Conservation (phyloP, 352 stramenopile genomes). For the Globisporangium barbulae region DNA sequence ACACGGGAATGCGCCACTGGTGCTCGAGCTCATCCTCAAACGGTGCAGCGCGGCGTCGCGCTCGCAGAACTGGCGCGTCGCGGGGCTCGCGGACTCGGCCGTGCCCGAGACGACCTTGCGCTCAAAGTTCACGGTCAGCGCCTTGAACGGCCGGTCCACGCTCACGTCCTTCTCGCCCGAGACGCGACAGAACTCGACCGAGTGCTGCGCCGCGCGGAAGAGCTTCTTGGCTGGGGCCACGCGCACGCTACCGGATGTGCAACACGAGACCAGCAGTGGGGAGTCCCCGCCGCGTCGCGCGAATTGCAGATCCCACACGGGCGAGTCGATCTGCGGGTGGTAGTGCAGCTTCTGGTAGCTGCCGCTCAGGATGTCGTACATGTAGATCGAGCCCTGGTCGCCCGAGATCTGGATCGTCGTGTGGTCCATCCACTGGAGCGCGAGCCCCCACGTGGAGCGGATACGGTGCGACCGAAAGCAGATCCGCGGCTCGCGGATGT, state of each 20-base stretch:
- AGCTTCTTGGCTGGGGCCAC: conserved; percentile 61
- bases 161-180: conserved; percentile 46
- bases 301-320: conserved; percentile 80
- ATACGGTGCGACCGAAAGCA: conserved; percentile 80
- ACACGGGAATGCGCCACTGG: conserved; percentile 42
- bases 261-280: conserved; percentile 62
- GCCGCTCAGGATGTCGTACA: conserved; percentile 75
- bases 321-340: conserved; percentile 81
- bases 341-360: conserved; percentile 81
- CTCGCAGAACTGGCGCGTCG: conserved; percentile 65
- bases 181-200: conserved; percentile 67
- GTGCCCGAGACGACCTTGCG: conserved; percentile 38
- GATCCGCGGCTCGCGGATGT: conserved; percentile 74
- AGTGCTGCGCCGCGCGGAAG: conserved; percentile 59
- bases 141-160: conserved; percentile 57
- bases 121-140: conserved; percentile 47
- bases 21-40: conserved; percentile 46
- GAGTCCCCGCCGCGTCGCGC: conserved; percentile 31
- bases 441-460: conserved; percentile 73
- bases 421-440: conserved; percentile 76
- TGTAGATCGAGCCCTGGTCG: conserved; percentile 79
- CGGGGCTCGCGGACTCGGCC: conserved; percentile 36
- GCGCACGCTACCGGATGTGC: conserved; percentile 64
- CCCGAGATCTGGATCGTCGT: conserved; percentile 73
- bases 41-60: conserved; percentile 76